Evolutionary conservation across 768 basidiomycete species (phyloP).

Genomic region (Kwoniella bestiolae): DNA sequence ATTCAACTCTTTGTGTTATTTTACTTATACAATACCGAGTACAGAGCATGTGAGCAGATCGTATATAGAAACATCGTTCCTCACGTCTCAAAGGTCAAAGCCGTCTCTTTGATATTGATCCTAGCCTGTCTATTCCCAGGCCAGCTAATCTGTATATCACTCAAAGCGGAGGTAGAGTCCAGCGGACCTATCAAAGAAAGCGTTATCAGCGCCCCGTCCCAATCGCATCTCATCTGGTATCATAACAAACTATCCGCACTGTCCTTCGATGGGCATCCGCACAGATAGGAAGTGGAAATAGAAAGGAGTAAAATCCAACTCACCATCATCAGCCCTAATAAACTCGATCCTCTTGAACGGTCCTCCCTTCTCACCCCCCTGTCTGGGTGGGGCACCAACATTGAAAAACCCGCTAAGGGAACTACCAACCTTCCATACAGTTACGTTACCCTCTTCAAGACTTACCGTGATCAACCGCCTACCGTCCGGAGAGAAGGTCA

Average conservation of each 20-base stretch:
- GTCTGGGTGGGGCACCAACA: conserved; percentile 85
- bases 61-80: no score
- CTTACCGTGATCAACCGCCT: conserved; percentile 84
- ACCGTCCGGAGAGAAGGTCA: conserved; percentile 93
- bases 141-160: conserved; percentile 83
- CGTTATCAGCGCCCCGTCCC: no score
- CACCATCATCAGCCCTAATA: conserved; percentile 81
- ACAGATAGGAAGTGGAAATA: no score
- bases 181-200: conserved; percentile 61
- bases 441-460: conserved; percentile 77
- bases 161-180: conserved; percentile 69
- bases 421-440: conserved; percentile 95
- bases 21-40: no score
- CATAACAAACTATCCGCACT: no score
- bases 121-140: conserved; percentile 78
- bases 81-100: conserved; percentile 83
- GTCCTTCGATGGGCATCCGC: no score
- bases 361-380: conserved; percentile 73
- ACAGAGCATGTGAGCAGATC: no score
- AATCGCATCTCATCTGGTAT: no score
- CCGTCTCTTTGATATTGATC: conserved; percentile 77
- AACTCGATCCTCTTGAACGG: conserved; percentile 89
- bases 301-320: conserved; percentile 38
- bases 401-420: conserved; percentile 86
- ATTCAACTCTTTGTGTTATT: no score